These are phyloP conservation scores for Tulasnella sp. DNA, from an alignment of 768 basidiomycete species.

Conservation along the genomic window DNA sequence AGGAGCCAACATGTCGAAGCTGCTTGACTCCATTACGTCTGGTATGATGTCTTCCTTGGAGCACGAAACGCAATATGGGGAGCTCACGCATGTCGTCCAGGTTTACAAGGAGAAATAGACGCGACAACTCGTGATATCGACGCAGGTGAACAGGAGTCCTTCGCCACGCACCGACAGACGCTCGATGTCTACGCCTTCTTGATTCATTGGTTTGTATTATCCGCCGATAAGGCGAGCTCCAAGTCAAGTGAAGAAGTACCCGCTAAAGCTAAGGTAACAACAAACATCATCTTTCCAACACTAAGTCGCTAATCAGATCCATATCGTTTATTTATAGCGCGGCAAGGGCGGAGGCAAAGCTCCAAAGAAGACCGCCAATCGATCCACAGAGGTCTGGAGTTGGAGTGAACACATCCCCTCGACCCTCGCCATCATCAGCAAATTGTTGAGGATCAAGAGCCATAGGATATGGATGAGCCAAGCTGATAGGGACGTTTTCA, in stretches of 20 bases:
- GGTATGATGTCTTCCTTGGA: constrained; percentile 24
- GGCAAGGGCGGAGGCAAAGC: constrained; percentile 32
- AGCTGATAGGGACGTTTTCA: constrained; percentile 74
- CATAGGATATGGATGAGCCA: constrained; percentile 86
- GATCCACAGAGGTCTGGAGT: constrained; percentile 38
- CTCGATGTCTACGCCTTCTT: constrained; percentile 91
- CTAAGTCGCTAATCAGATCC: background rate
- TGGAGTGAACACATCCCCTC: constrained; percentile 71
- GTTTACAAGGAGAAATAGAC: constrained; percentile 62
- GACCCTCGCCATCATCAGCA: constrained; percentile 59
- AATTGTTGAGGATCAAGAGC: constrained; percentile 53
- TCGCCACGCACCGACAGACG: constrained; percentile 53
- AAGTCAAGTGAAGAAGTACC: constrained; percentile 38
- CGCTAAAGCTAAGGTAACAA: constrained; percentile 26
- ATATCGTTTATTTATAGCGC: constrained; percentile 36
- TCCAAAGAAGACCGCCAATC: constrained; percentile 28
- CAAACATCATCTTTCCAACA: background rate
- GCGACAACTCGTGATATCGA: constrained; percentile 58
- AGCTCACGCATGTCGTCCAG: constrained; percentile 15
- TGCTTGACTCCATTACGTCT: constrained; percentile 78
- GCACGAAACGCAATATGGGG: too few relatives aligned
- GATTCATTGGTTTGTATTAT: constrained; percentile 79
- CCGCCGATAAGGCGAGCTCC: constrained; percentile 65
- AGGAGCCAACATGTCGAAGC: constrained; percentile 63
- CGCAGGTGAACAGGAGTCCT: constrained; percentile 44